Evolutionary conservation across 768 basidiomycete species (phyloP).

Genomic region (Suillus bovinus): DNA sequence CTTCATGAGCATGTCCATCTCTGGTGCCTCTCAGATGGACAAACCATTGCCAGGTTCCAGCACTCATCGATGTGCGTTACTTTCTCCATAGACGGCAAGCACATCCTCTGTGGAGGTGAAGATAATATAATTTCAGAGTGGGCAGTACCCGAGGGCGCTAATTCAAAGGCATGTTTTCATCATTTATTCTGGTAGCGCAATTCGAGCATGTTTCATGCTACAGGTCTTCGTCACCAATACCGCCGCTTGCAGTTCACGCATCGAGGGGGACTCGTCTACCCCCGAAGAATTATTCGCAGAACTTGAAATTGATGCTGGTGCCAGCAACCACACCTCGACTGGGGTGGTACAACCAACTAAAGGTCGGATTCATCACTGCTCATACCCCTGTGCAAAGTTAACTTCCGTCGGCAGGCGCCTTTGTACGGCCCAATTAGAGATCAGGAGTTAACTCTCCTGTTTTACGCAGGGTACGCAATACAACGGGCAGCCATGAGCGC

Average conservation of each 20-base stretch:
- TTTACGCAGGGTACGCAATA: too few species aligned
- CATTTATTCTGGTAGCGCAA: neutral
- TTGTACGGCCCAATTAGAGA: too few species aligned
- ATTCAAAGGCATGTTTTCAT: neutral
- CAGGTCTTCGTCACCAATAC: neutral
- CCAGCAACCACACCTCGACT: neutral
- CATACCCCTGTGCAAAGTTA: neutral
- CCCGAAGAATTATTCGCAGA: neutral
- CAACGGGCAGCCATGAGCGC: too few species aligned
- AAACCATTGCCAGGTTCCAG: neutral
- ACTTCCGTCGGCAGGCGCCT: too few species aligned
- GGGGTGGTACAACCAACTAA: neutral
- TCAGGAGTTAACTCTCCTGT: neutral
- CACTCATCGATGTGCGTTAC: neutral
- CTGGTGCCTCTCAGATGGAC: neutral
- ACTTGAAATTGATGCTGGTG: too few species aligned
- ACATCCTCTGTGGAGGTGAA: neutral
- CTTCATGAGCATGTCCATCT: neutral
- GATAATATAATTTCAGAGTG: neutral
- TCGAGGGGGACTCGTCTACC: neutral
- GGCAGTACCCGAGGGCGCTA: neutral
- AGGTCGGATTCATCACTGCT: neutral
- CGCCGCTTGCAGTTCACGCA: neutral
- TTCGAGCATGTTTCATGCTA: neutral
- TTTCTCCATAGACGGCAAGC: neutral